phyloP scores from a whole-genome alignment of 768 basidiomycete species.

The Artomyces pyxidatus region DNA sequence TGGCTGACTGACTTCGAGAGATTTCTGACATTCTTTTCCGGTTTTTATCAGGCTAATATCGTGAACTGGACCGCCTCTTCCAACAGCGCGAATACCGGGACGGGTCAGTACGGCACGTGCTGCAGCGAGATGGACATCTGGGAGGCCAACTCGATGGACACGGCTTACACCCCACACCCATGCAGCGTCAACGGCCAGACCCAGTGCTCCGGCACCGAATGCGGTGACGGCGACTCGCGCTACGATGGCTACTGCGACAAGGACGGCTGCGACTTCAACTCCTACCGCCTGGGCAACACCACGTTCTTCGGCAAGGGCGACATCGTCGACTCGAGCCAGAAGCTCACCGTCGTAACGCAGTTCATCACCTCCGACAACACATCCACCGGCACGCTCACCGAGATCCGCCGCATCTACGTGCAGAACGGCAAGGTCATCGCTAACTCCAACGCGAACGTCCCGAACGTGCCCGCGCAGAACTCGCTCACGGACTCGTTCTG shows the following conservation, averaged over 20 bases:
- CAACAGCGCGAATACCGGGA: slow-evolving; percentile 37
- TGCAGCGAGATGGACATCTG: slow-evolving; percentile 56
- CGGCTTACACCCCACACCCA: slow-evolving; percentile 47
- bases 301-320: slow-evolving; percentile 37
- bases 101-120: slow-evolving; percentile 41
- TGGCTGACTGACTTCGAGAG: too few relatives aligned
- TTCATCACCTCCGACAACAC: slow-evolving; percentile 41
- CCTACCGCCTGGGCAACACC: slow-evolving; percentile 44
- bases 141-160: slow-evolving; percentile 47
- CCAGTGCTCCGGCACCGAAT: slow-evolving; percentile 35
- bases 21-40: background rate
- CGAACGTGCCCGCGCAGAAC: slow-evolving; percentile 33
- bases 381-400: slow-evolving; percentile 36
- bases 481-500: slow-evolving; percentile 42
- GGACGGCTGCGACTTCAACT: slow-evolving; percentile 56
- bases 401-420: slow-evolving; percentile 47
- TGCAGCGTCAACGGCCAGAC: slow-evolving; percentile 34
- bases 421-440: slow-evolving; percentile 43
- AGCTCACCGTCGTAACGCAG: slow-evolving; percentile 49
- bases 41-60: slow-evolving; percentile 35
- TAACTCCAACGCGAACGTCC: slow-evolving; percentile 39
- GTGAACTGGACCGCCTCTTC: slow-evolving; percentile 31
- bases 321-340: slow-evolving; percentile 41
- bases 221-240: slow-evolving; percentile 23
- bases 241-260: slow-evolving; percentile 41